Base-by-base conservation (phyloP, 2,329 filamentous ascomycete species). In the Paraphaeosphaeria sporulosa region DNA sequence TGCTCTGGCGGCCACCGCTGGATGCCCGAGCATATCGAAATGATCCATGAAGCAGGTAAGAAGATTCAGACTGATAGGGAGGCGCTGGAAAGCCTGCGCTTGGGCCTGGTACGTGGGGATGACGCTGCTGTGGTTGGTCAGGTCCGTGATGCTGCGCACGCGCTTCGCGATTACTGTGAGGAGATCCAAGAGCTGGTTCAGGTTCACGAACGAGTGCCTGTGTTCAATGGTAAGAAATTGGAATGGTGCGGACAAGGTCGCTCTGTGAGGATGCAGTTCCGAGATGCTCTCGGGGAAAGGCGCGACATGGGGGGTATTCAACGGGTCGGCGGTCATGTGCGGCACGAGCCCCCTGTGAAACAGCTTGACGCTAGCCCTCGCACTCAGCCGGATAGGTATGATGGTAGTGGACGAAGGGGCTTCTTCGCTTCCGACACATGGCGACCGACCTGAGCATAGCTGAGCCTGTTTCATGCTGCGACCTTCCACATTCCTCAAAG, bases 1-100 rank as follows among this genome's bases (percentile, higher is more conserved):
- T 64, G 58, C 1, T 34, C 55, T 27, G 63, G 55, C n/a, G 69
- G 69, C 3, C 53, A 49, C 50, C 65, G 69, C 53, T 70, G 70
- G 70, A 32, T 56, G 15, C 17, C 56, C 13, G 47, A 58, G 17
- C 58, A 65, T 23, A 63, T 69, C 17, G 51, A 40, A 0, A 36
- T 27, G 2, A 58, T 72, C 40, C 59, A 58, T 17, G 34, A 55
- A 6, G 9, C 57, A 3, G 68, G 69, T 19, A 50, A 46, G 7
- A 25, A 62, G 15, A 57, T 72, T 1, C 23, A 47, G 10, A 17
- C 4, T 36, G 43, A 49, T 12, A 25, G 43, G 2, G 21, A 6
- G 9, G 34, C 17, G 25, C 32, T 58, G 13, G 2, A 48, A 12
- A 4, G 15, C 42, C 30, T 30, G 49, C 57, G 49, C 6, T 17